Percentiles rank a stretch among this genome's conserved stretches.
phyloP scores from a whole-genome alignment of 495 filamentous ascomycete species.

The Sphaerosporella brunnea region DNA sequence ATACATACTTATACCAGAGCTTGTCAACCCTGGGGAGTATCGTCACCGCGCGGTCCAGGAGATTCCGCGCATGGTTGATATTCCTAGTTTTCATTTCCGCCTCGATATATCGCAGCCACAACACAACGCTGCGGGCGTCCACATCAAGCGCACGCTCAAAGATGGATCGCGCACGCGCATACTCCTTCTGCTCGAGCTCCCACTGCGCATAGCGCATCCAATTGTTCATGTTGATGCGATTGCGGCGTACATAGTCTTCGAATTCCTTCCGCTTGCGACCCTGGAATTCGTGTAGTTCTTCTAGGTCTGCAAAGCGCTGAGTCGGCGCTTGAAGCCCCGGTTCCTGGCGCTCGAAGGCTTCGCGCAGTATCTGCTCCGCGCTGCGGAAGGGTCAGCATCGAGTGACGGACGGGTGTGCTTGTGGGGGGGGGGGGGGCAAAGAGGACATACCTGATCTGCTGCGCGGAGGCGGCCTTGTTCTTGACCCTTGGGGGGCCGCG shows the following conservation, averaged over 20 bases:
- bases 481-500: constrained; percentile 92
- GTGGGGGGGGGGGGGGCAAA: background rate
- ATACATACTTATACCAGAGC: constrained; percentile 97
- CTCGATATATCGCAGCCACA: constrained; percentile 80
- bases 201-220: constrained; percentile 97
- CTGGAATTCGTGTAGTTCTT: constrained; percentile 96
- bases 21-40: constrained; percentile 83
- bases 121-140: constrained; percentile 60
- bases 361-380: constrained; percentile 93
- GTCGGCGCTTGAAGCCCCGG: constrained; percentile 72
- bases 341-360: constrained; percentile 96
- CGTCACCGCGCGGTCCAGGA: constrained; percentile 86
- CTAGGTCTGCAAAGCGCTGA: constrained; percentile 86
- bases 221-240: constrained; percentile 90
- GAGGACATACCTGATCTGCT: constrained; percentile 20
- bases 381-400: constrained; percentile 18
- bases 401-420: background rate
- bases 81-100: constrained; percentile 91
- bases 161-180: constrained; percentile 80
- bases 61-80: constrained; percentile 91
- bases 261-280: constrained; percentile 91
- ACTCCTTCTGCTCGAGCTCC: constrained; percentile 98
- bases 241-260: constrained; percentile 92
- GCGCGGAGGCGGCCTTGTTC: constrained; percentile 63
- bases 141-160: constrained; percentile 94